These are phyloP conservation scores for Paramecium sonneborni DNA, from an alignment of 73 alveolate species.

Conservation along the genomic window DNA sequence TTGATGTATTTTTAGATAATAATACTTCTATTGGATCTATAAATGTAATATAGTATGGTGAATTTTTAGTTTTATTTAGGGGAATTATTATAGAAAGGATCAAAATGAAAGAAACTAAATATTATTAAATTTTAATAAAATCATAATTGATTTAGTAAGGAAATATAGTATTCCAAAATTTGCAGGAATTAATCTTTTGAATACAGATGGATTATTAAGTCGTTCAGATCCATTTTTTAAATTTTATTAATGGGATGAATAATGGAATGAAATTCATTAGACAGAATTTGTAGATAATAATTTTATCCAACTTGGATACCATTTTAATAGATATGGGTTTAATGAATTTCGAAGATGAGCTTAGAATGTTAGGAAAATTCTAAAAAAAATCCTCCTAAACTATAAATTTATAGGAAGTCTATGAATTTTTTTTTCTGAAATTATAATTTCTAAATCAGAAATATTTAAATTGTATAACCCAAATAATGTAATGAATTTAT, in stretches of 20 bases:
- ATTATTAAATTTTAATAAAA: background rate
- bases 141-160: background rate
- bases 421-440: background rate
- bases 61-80: background rate
- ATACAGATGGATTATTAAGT: conserved; percentile 60
- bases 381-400: conserved; percentile 37
- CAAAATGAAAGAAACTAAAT: background rate
- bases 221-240: conserved; percentile 67
- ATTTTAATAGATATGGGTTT: background rate
- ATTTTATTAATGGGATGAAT: conserved; percentile 53
- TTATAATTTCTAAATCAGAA: background rate
- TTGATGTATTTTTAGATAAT: background rate
- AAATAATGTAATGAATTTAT: background rate
- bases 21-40: background rate
- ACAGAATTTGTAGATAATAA: conserved; percentile 54
- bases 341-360: conserved; percentile 43
- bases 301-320: conserved; percentile 67
- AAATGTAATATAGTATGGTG: background rate
- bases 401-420: conserved; percentile 65
- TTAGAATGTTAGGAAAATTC: conserved; percentile 65
- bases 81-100: background rate
- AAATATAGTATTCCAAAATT: background rate
- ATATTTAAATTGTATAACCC: background rate
- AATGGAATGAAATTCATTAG: conserved; percentile 54
- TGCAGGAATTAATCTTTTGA: conserved; percentile 52